Base-by-base conservation (phyloP, 2,329 filamentous ascomycete species). In the Rutstroemia sp. region DNA sequence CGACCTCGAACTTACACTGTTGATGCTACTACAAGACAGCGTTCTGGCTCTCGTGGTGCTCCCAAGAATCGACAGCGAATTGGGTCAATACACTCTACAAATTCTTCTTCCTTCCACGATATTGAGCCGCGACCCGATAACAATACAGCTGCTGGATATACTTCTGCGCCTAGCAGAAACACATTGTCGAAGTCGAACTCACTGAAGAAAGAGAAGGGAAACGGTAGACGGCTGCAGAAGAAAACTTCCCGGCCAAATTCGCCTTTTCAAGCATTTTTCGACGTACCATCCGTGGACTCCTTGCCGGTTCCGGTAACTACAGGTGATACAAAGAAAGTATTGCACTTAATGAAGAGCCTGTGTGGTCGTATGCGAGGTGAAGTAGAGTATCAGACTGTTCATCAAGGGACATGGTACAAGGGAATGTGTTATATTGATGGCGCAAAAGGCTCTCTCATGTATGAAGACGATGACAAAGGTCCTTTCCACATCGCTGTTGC, bases 341-440 rank as follows among this genome's bases (percentile, higher is more conserved):
- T 91, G 54, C 77, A 83, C 64, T 73, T 94, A 58, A 92, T 94
- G 88, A 88, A 85, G 69, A 84, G 80, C 23, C 74, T 90, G 6
- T 87, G 86, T 65, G 89, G 89, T 27, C 81, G 84, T 62, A 94
- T 92, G 88, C 84, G 84, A 64, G 89, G 89, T 56, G 83, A 86
- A 62, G 77, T 91, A 30, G 85, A 89, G 61, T 92, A 89, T 67
- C 82, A 87, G 64, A 76, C 77, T 45, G 81, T 83, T 39, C 75
- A 77, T 14, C 74, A 75, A 23, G 82, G 78, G 16, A 75, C 78
- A 1, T 94, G 89, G 89, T 77, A 79, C 57, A 71, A 77, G 36
- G 88, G 88, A n/a, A 81, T 86, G 60, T 88, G 86, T 67, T 89
- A 85, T 66, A 89, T 94, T 60, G 86, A 92, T 59, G 86, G 89